Evolutionary conservation across 2,329 filamentous ascomycete genomes (phyloP), one percentile per base, ranked within the genome.

Genomic region (Colletotrichum orchidophilum): DNA sequence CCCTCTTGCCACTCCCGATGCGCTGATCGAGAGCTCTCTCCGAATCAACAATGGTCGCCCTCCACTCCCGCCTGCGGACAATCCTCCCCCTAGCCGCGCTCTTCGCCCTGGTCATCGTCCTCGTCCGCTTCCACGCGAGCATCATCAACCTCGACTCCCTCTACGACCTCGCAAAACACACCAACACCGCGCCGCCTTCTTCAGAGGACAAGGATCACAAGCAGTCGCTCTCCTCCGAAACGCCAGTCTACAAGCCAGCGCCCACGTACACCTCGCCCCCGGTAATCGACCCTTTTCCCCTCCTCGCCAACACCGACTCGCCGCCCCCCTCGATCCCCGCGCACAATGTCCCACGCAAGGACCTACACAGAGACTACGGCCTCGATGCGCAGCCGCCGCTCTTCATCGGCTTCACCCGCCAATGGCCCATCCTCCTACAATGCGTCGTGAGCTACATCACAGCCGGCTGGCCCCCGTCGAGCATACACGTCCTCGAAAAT

Each of bases 401-500:
- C 9, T 81, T 90, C 59, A 88, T 90, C 71, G 86, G 87, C n/a
- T 91, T 90, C 79, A 89, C 88, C 0, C 82, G 87, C 39, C 85
- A 85, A 66, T 89, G 85, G 84, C 83, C 84, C 2, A 80, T 90
- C 67, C 81, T 91, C 1, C 82, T 88, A 15, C 88, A 90, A 78
- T 81, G 84, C 3, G 84, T 90, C 1, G 83, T 88, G 11, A 85
- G 83, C 12, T 91, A 90, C 77, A 85, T 91, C 73, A 86, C 87
- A 1, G 86, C 87, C 3, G 88, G 88, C 59, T 91, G 88, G 88
- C 88, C 88, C 1, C 78, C 86, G 0, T 80, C 81, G 24, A 84
- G 90, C 73, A 89, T 91, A 70, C 87, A 87, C 72, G 85, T 90
- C 2, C 78, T 90, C 31, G 88, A 91, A 75, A 91, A 91, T 78